Evolutionary conservation across 805 yeast species (phyloP).

Genomic region (Candida endomychidarum): DNA sequence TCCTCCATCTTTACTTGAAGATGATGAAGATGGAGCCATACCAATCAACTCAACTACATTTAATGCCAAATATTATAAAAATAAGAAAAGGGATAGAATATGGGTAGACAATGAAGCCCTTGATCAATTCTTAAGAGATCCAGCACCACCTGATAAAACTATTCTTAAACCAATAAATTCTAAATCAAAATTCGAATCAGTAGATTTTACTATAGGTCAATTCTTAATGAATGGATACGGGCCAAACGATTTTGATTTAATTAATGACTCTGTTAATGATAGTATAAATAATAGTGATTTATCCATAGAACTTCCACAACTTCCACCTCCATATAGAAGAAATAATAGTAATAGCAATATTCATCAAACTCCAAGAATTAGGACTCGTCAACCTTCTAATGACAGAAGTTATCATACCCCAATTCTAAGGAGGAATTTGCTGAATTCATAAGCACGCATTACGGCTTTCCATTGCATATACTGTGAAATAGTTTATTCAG

Average conservation of each 20-base stretch:
- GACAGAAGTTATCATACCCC: slow-evolving; percentile 45
- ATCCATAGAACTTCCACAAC: slow-evolving; percentile 27
- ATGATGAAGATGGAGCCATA: slow-evolving; percentile 41
- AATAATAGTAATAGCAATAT: slow-evolving; percentile 18
- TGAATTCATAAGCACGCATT: slow-evolving; percentile 1
- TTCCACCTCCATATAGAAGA: slow-evolving; percentile 15
- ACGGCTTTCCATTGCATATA: too few species aligned
- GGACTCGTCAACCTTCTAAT: slow-evolving; percentile 38
- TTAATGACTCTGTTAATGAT: slow-evolving; percentile 24
- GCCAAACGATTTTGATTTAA: slow-evolving; percentile 9
- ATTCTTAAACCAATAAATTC: slow-evolving; percentile 27
- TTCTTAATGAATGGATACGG: slow-evolving; percentile 24
- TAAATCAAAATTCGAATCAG: slow-evolving; percentile 17
- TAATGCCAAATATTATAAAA: slow-evolving; percentile 41
- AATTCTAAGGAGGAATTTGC: slow-evolving; percentile 27
- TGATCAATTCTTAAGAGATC: slow-evolving; percentile 24
- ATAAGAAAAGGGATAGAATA: slow-evolving; percentile 29
- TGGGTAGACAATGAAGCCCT: slow-evolving; percentile 38
- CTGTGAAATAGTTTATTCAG: too few species aligned
- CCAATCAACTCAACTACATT: slow-evolving; percentile 35
- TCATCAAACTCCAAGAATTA: slow-evolving; percentile 39
- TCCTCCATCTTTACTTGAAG: slow-evolving; percentile 38
- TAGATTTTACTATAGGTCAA: slow-evolving; percentile 28
- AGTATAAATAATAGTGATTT: slow-evolving; percentile 31
- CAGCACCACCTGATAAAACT: slow-evolving; percentile 27